Base-by-base conservation (phyloP, 352 stramenopile species). In the Phytophthora agathidicida region DNA sequence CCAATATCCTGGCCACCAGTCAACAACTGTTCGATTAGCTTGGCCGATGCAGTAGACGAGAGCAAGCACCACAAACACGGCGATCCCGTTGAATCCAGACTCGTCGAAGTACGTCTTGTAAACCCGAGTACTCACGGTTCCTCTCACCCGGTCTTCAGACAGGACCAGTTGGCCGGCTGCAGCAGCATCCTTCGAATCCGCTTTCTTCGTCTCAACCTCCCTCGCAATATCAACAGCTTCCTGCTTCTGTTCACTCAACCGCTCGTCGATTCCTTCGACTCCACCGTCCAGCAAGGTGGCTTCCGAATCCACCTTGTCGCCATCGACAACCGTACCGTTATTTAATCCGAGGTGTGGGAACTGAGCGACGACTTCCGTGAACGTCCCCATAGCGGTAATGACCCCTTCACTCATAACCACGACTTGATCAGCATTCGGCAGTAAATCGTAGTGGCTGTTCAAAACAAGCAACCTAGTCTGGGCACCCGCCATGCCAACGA, bases 371-470 rank as follows among this genome's bases (percentile, higher is more conserved):
- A 98, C 64, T 3, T 91, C 79, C 3, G 73, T 16, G 60, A 80
- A 97, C 3, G 70, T 77, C 88, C 94, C 39, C 6, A 83, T 48
- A 39, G 96, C 88, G 5, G 68, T 71, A 28, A 98, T 80, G 8
- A 56, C 26, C 4, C 91, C 92, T 38, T 96, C 57, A 4, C 76
- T 41, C 27, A 98, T 52, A 3, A 92, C 74, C 2, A 92, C 7
- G 6, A 95, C 63, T 1, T 52, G 23, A 44, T 89, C 73, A 4
- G 72, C 71, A 9, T 71, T 83, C 27, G 77, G 52, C 19, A 85
- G 84, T 50, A 98, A 70, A 67, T 97, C 90, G 50, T 98, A 93
- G 37, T 98, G 67, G 33, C 84, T 83, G 68, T 98, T 97, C 5
- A 96, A 97, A 6, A 97, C 94, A 10, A 98, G 69, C 36, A 98